Evolutionary conservation across 495 filamentous ascomycete species (phyloP).

Genomic region (Penicillium cosmopolitanum): DNA sequence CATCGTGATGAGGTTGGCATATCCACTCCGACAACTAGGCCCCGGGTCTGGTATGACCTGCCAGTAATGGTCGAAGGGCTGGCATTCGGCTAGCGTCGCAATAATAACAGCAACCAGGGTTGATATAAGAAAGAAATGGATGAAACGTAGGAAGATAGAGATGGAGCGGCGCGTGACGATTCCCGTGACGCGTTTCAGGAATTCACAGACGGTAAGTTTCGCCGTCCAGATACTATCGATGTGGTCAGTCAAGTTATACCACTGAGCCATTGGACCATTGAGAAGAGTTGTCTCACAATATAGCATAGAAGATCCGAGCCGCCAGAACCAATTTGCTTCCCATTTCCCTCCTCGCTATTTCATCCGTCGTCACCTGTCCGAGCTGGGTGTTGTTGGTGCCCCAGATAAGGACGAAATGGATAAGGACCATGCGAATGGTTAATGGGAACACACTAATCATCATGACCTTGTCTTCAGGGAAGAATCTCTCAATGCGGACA

Average conservation of each 20-base stretch:
- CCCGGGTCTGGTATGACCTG: conserved; percentile 90
- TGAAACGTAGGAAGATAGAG: conserved; percentile 63
- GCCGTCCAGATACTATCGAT: conserved; percentile 81
- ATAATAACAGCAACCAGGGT: conserved; percentile 83
- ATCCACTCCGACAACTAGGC: conserved; percentile 79
- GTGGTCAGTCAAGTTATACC: not conserved
- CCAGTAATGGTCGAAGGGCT: conserved; percentile 85
- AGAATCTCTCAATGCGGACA: conserved; percentile 77
- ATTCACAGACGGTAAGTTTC: conserved; percentile 89
- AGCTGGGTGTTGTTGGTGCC: conserved; percentile 82
- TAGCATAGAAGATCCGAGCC: conserved; percentile 58
- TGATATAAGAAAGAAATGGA: conserved; percentile 71
- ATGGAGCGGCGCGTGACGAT: conserved; percentile 73
- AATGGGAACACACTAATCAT: conserved; percentile 79
- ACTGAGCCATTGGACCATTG: not conserved
- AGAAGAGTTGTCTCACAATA: conserved; percentile 50
- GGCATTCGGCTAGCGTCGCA: conserved; percentile 82
- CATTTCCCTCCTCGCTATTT: conserved; percentile 48
- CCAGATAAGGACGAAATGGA: conserved; percentile 80
- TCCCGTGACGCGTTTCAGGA: conserved; percentile 76
- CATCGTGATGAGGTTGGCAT: conserved; percentile 85
- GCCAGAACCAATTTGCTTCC: conserved; percentile 59
- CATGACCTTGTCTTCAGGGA: conserved; percentile 86
- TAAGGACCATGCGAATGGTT: conserved; percentile 77
- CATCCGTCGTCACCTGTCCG: conserved; percentile 39